Conservation (phyloP, 2,329 filamentous ascomycete genomes). For the Aspergillus japonicus region DNA sequence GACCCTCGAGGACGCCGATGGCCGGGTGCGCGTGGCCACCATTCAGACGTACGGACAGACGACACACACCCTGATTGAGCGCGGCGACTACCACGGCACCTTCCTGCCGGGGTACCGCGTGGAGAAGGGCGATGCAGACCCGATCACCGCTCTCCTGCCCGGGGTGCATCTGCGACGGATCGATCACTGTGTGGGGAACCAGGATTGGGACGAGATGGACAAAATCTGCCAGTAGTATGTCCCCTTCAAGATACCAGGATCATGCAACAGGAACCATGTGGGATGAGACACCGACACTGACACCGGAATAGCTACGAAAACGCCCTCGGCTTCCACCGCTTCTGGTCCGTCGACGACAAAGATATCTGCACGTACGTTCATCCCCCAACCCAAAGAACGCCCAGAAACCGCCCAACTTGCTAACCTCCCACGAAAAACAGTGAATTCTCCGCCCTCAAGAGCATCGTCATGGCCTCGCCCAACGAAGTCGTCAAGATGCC, state of each 20-base stretch:
- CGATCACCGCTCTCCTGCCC: constrained; percentile 55
- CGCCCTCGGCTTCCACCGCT: constrained; percentile 88
- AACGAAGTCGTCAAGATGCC: constrained; percentile 95
- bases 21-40: constrained; percentile 70
- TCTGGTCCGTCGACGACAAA: constrained; percentile 94
- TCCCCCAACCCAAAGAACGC: too few species aligned
- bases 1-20: constrained; percentile 63
- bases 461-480: constrained; percentile 83
- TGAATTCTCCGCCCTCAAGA: constrained; percentile 84
- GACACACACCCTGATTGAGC: constrained; percentile 84
- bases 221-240: constrained; percentile 58
- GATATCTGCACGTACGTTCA: constrained; percentile 69
- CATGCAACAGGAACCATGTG: too few species aligned
- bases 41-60: constrained; percentile 94
- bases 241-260: not conserved
- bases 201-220: constrained; percentile 89
- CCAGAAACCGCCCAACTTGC: too few species aligned
- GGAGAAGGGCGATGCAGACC: constrained; percentile 48
- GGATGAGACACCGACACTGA: too few species aligned
- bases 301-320: constrained; percentile 69
- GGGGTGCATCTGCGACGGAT: constrained; percentile 68
- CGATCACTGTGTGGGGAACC: constrained; percentile 97
- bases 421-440: constrained; percentile 15
- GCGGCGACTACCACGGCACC: constrained; percentile 65
- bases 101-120: constrained; percentile 83